Base-by-base conservation (phyloP, 2,329 filamentous ascomycete genomes). In the Huntiella decipiens region DNA sequence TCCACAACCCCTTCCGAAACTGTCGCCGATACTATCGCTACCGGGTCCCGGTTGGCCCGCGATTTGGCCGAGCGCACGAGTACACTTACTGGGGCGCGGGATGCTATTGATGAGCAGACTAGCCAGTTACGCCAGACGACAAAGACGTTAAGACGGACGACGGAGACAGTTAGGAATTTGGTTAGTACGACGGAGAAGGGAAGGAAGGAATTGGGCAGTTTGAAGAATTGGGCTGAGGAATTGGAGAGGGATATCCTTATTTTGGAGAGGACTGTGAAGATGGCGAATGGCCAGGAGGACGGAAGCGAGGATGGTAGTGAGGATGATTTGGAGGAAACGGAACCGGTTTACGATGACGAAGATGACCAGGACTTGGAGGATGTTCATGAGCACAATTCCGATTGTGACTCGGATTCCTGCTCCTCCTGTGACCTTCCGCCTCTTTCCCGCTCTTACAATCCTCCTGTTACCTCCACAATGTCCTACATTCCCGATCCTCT, bases 211-310 rank as follows among this genome's bases (percentile, higher is more conserved):
- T 66, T 86, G 51, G 82, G 82, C 17, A 78, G 86, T 57, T 73
- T 88, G 56, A 82, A 88, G 66, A 87, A 87, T 59, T 91, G 82
- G 82, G 81, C 82, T 16, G 83, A 91, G 68, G 74, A 86, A 62
- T 66, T 88, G 56, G 82, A 79, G 66, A 60, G 74, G 49, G 73
- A 78, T 53, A 76, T 81, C 52, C 52, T 78, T 46, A 68, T 77
- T 38, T 56, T 81, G 5, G 73, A 77, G 58, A 75, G 80, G 66
- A 79, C 75, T 37, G 57, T 80, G 54, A 61, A 74, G 53, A 57
- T 78, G 31, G 48, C 48, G 11, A 33, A 39, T 33, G 36, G 37
- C 6, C 42, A 46, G 10, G 39, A 3, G 15, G 31, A 13, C 4
- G 49, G 40, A 4, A 39, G 33, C 12, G 35, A 38, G 7, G 52